Conservation (phyloP, 352 stramenopile species). For the Lagenidium sp. region DNA sequence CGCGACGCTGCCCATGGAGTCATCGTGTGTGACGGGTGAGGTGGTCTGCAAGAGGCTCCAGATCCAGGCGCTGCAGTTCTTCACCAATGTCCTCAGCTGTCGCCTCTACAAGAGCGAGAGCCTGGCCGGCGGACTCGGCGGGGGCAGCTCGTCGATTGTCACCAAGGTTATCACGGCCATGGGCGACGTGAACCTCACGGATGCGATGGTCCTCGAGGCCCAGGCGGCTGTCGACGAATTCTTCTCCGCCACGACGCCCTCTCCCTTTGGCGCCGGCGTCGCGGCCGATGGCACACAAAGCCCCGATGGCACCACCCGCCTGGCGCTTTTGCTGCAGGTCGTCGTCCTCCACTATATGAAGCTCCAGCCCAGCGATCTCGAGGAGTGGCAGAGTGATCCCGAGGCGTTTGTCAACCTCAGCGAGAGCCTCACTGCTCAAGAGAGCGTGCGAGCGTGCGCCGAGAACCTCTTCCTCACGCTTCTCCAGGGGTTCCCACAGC, state of each 20-base stretch:
- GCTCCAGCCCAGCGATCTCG: slow-evolving; percentile 39
- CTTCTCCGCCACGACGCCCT: no score
- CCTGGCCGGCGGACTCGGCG: slow-evolving; percentile 24
- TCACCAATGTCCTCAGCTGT: slow-evolving; percentile 76
- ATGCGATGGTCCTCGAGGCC: slow-evolving; percentile 72
- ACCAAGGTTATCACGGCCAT: slow-evolving; percentile 78
- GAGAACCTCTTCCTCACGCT: slow-evolving; percentile 82
- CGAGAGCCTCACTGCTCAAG: slow-evolving; percentile 68
- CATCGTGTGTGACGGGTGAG: not conserved
- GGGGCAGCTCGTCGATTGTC: slow-evolving; percentile 26
- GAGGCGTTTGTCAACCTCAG: slow-evolving; percentile 55
- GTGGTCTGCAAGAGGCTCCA: slow-evolving; percentile 22
- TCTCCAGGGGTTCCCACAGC: slow-evolving; percentile 57
- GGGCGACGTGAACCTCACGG: slow-evolving; percentile 61
- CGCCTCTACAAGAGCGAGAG: slow-evolving; percentile 72
- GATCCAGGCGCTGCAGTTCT: slow-evolving; percentile 73
- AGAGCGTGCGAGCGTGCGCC: slow-evolving; percentile 69
- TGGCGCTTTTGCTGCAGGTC: slow-evolving; percentile 51
- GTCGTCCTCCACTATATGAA: slow-evolving; percentile 76
- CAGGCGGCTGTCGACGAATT: slow-evolving; percentile 45
- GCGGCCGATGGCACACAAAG: not conserved
- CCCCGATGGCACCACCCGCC: slow-evolving; percentile 20
- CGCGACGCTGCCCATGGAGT: slow-evolving; percentile 17
- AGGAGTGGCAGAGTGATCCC: slow-evolving; percentile 61
- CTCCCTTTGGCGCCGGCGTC: no score